Base-by-base conservation (phyloP, 768 basidiomycete genomes). In the Rhizopogon vulgaris region DNA sequence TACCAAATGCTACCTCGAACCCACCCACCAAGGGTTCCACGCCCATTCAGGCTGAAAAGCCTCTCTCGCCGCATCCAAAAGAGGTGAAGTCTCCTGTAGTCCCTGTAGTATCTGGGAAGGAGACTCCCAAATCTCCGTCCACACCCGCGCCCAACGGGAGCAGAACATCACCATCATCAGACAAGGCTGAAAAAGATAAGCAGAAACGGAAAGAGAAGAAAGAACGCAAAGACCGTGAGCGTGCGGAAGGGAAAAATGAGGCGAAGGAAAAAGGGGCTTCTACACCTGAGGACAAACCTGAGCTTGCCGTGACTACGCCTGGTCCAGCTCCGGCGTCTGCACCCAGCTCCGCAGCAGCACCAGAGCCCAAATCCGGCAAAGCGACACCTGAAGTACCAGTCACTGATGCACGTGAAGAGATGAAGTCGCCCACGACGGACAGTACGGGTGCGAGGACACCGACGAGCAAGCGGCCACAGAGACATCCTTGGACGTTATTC, bases 401-500 rank as follows among this genome's bases (percentile, higher is more conserved):
- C 4, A 62, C 70, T 25, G 65, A 68, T 24, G 62, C 48, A 10
- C 40, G 53, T 10, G 63, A 67, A 15, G 77, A 73, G 43, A 63
- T 76, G 49, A 85, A 81, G 64, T 81, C 78, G 14, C 80, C 82
- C 14, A 70, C 71, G 14, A 77, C 79, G 25, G 83, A 83, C 49
- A 80, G 80, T 30, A 65, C 78, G 0, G 87, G 87, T 8, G 70
- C 73, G 22, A 78, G 88, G 51, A 91, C 90, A 25, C 90, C 90
- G 17, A 87, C 82, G 49, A 77, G 77, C 34, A 75, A 76, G 42
- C 78, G 80, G 52, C 78, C 80, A 0, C 71, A 78, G 27, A 76
- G 87, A 38, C 81, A 88, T 65, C 89, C 90, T 5, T 90, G 85
- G 84, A 94, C 91, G 7, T 77, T 93, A 48, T 93, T 90, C 68